Evolutionary conservation across 1,284 basidiomycete species (phyloP).

Genomic region (Pholiota adiposa): DNA sequence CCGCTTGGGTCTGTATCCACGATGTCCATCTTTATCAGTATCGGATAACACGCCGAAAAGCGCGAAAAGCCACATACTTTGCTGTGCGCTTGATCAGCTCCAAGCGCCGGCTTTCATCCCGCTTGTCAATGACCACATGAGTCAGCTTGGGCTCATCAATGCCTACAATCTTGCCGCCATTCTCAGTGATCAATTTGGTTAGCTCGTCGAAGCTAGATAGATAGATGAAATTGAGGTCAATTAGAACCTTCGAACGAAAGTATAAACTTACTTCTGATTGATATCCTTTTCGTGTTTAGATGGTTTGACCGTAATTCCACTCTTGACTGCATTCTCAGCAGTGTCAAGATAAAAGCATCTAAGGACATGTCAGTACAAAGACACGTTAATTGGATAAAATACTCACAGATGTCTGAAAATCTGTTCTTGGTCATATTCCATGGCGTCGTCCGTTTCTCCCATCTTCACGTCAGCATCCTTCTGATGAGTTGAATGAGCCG

Average conservation of each 20-base stretch:
- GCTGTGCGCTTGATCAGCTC: slow-evolving; percentile 74
- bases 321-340: slow-evolving; percentile 66
- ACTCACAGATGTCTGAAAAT: slow-evolving; percentile 83
- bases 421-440: slow-evolving; percentile 75
- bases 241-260: not conserved
- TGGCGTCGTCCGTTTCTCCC: slow-evolving; percentile 68
- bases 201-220: slow-evolving; percentile 59
- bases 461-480: slow-evolving; percentile 49
- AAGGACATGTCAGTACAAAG: not conserved
- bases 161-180: slow-evolving; percentile 74
- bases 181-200: slow-evolving; percentile 54
- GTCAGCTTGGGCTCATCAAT: slow-evolving; percentile 80
- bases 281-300: slow-evolving; percentile 58
- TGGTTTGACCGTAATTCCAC: slow-evolving; percentile 59
- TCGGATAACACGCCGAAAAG: slow-evolving; percentile 7
- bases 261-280: slow-evolving; percentile 48
- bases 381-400: not conserved
- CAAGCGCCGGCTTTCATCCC: slow-evolving; percentile 70
- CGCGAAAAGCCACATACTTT: slow-evolving; percentile 47
- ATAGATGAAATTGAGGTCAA: not conserved
- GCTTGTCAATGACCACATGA: slow-evolving; percentile 82
- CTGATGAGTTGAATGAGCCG: slow-evolving; percentile 12
- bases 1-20: slow-evolving; percentile 64
- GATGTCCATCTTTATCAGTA: slow-evolving; percentile 3
- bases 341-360: slow-evolving; percentile 91